Evolutionary conservation across 116 monocot species (phyloP), one percentile per base, ranked within the genome.

Genomic region (Iris pallida): DNA sequence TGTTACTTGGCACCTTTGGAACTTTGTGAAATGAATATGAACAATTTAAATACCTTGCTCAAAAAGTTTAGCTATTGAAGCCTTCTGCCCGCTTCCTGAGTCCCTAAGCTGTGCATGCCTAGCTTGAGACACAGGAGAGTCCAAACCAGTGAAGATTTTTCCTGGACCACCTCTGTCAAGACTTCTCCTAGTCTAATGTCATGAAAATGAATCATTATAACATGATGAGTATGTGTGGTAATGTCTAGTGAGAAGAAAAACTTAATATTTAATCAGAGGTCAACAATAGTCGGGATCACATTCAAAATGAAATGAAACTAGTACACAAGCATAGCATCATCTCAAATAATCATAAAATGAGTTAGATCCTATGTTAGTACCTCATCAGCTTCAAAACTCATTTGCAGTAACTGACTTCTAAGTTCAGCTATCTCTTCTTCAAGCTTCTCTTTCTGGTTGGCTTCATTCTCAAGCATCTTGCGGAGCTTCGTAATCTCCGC

Each of bases 301-400:
- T 11, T 20, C 10, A 65, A 65, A 18, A 48, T 16, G 20, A 13
- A 9, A 46, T 42, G 42, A 45, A 66, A 54, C 13, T 67, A 20
- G 2, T 48, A n/a, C 20, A 5, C 30, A 67, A 42, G 9, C 54
- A 53, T 40, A 49, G 30, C 30, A 30, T 17, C 5, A 16, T 49
- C 59, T 64, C 10, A 16, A 64, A 43, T 17, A 45, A 13, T 11
- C 51, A 16, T 20, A 52, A 44, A 11, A 64, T 45, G 48, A 4
- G 20, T 7, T n/a, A 65, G 49, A 30, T 65, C 0, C 65, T 52
- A 0, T 65, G 11, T 56, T 18, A 14, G 13, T 61, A 93, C 93
- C 93, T 93, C 83, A 75, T 89, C 93, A 73, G 93, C 83, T 81
- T 93, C 89, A 68, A 86, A 73, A 70, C 84, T 89, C 71, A 89